A percentile compares a stretch with the other conserved stretches of the same genome.
These are phyloP conservation scores for Babjeviella inositovora DNA, from an alignment of 805 yeast genomes.

Conservation along the genomic window DNA sequence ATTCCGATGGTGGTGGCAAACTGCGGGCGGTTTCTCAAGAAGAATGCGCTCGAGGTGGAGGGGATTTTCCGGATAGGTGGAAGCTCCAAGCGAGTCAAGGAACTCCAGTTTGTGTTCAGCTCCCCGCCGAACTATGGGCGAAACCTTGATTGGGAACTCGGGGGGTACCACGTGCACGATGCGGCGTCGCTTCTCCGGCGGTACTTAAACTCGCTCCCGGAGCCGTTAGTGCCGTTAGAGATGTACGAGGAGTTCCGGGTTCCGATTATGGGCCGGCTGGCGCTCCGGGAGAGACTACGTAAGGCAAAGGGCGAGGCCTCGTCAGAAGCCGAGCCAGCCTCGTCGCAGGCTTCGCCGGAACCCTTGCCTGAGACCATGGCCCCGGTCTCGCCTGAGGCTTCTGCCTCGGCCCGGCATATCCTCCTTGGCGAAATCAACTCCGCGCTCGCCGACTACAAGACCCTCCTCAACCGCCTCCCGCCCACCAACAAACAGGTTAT, in stretches of 20 bases:
- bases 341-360: no score
- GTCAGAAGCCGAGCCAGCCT: no score
- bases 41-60: conserved; percentile 62
- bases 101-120: conserved; percentile 70
- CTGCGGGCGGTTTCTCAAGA: conserved; percentile 78
- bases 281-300: no score
- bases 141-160: conserved; percentile 77
- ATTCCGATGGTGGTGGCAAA: conserved; percentile 93
- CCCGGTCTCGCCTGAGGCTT: no score
- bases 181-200: conserved; percentile 86
- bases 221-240: conserved; percentile 74
- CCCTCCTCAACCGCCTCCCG: conserved; percentile 55
- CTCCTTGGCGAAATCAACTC: no score
- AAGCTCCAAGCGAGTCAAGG: conserved; percentile 73
- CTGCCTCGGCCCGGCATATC: no score
- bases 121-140: conserved; percentile 85
- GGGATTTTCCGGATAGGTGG: conserved; percentile 94
- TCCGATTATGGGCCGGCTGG: no score
- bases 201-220: conserved; percentile 75
- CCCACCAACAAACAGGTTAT: conserved; percentile 66
- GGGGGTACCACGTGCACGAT: conserved; percentile 92
- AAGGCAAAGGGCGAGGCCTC: no score
- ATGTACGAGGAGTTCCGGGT: conserved; percentile 66
- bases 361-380: no score
- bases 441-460: conserved; percentile 58